Evolutionary conservation across 257 asterid genomes (phyloP).

Genomic region (Verbena officinalis): DNA sequence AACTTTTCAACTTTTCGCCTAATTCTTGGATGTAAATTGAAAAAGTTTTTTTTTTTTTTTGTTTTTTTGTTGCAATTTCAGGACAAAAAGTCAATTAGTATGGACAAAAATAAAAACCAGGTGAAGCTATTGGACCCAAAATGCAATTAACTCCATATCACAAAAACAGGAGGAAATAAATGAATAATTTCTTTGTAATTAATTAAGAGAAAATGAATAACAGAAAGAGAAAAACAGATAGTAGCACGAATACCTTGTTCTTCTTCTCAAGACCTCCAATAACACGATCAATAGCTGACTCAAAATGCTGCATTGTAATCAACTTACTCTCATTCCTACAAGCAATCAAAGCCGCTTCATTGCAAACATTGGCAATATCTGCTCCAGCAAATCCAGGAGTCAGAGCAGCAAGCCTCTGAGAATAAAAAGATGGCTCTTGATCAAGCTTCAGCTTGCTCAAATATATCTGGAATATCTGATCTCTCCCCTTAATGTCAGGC

Average conservation of each 20-base stretch:
- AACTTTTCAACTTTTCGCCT: too few relatives aligned
- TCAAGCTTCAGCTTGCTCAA: conserved; percentile 80
- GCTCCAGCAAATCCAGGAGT: conserved; percentile 99
- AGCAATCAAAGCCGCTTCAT: conserved; percentile 94
- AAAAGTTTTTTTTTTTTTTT: too few relatives aligned
- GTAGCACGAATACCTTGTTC: conserved; percentile 54
- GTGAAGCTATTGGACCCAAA: too few relatives aligned
- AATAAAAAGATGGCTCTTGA: conserved; percentile 67
- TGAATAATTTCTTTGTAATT: background rate
- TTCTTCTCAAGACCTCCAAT: conserved; percentile 96
- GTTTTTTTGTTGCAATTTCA: too few relatives aligned
- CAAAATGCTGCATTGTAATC: conserved; percentile 77
- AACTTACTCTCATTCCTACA: conserved; percentile 63
- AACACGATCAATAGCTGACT: conserved; percentile 85
- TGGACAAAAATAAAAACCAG: too few relatives aligned
- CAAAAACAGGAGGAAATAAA: background rate
- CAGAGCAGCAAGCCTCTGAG: conserved; percentile 88
- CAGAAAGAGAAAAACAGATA: background rate
- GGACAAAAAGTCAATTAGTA: too few relatives aligned
- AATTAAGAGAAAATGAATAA: background rate
- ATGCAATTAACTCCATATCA: too few relatives aligned
- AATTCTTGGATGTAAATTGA: too few relatives aligned
- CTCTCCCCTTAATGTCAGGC: conserved; percentile 91
- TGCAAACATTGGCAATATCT: conserved; percentile 91
- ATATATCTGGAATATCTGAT: conserved; percentile 79